These are phyloP conservation scores for Zea mays DNA, from an alignment of 176 grass and related monocot species.

Conservation along the genomic window DNA sequence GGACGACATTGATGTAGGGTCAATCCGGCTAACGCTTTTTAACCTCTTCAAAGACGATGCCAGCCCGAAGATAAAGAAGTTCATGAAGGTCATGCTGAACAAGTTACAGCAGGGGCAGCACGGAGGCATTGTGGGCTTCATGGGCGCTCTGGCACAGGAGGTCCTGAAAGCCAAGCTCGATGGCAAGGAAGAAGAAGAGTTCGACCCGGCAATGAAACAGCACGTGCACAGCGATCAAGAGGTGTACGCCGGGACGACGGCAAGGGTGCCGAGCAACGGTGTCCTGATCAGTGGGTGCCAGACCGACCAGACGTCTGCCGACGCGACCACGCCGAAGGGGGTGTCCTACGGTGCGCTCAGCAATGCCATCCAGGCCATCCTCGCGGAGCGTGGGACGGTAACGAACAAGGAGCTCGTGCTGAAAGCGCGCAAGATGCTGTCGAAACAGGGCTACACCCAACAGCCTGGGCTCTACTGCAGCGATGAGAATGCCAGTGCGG, in stretches of 20 bases:
- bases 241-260: conserved; percentile 52
- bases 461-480: conserved; percentile 86
- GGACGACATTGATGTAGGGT: conserved; percentile 71
- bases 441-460: conserved; percentile 61
- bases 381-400: conserved; percentile 31
- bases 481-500: conserved; percentile 44
- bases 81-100: conserved; percentile 72
- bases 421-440: conserved; percentile 55
- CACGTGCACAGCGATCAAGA: conserved; percentile 53
- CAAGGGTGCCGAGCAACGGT: conserved; percentile 46
- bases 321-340: conserved; percentile 51
- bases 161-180: conserved; percentile 66
- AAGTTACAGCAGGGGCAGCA: conserved; percentile 57
- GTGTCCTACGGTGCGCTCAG: conserved; percentile 84
- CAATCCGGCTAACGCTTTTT: conserved; percentile 74
- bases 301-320: conserved; percentile 83
- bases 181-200: conserved; percentile 8
- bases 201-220: conserved; percentile 34
- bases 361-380: conserved; percentile 76
- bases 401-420: conserved; percentile 64
- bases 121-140: conserved; percentile 48
- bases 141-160: conserved; percentile 65
- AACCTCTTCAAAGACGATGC: conserved; percentile 70
- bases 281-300: conserved; percentile 92
- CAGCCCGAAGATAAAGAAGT: conserved; percentile 87